Percentiles rank a stretch among this genome's conserved stretches.
These are phyloP conservation scores for Phoma sp. DNA, from an alignment of 2,329 filamentous ascomycete genomes.

Conservation along the genomic window DNA sequence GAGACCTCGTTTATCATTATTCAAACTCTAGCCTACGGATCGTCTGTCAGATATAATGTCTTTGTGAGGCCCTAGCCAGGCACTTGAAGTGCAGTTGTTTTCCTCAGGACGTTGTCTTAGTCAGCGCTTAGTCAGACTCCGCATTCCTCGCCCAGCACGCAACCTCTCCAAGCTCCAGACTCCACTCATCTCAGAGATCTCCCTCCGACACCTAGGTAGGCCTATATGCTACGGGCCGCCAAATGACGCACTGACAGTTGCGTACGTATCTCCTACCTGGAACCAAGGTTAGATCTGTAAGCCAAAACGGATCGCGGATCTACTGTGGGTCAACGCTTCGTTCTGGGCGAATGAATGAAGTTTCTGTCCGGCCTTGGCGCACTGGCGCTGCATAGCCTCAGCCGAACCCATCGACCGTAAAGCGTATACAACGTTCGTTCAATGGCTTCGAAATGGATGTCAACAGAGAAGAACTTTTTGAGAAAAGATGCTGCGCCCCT, in stretches of 20 bases:
- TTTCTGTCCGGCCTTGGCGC: background rate
- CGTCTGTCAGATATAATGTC: background rate
- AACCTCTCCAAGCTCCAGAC: background rate
- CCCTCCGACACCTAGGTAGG: background rate
- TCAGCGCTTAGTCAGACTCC: background rate
- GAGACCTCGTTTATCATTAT: background rate
- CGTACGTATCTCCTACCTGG: conserved; percentile 1
- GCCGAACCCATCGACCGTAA: background rate
- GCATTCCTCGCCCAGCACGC: background rate
- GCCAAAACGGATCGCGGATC: background rate
- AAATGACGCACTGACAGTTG: background rate
- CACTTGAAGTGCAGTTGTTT: too few relatives aligned
- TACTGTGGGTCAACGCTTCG: background rate
- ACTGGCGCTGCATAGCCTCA: background rate
- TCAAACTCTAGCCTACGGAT: background rate
- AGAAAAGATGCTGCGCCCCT: conserved; percentile 1
- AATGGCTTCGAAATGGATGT: background rate
- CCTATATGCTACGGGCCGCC: background rate
- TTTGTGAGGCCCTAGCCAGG: background rate
- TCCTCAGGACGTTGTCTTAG: background rate
- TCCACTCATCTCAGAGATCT: background rate
- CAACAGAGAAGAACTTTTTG: background rate
- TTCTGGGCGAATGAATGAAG: background rate
- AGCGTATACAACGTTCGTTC: conserved; percentile 5
- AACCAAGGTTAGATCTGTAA: background rate